A percentile compares a stretch with the other conserved stretches of the same genome.
Conservation (phyloP, 1,284 basidiomycete genomes). For the Ganoderma leucocontextum region DNA sequence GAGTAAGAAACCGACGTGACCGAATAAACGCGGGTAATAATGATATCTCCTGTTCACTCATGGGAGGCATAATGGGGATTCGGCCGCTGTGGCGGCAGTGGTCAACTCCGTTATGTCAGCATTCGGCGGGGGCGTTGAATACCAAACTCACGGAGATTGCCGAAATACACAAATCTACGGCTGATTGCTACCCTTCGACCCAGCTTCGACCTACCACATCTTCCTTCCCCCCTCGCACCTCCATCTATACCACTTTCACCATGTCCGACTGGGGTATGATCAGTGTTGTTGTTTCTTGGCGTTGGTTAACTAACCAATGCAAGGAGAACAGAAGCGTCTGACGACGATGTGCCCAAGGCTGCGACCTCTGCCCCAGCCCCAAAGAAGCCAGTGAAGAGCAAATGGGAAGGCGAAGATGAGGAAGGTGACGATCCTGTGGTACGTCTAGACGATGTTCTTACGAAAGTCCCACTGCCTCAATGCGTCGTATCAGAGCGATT, state of each 20-base stretch:
- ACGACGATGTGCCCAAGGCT: constrained; percentile 56
- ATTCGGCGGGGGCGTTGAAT: not conserved
- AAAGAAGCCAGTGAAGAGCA: constrained; percentile 59
- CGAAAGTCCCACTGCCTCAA: not conserved
- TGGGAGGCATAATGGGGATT: too few species aligned
- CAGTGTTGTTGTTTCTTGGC: not conserved
- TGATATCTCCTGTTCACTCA: too few species aligned
- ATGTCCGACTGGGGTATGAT: constrained; percentile 35
- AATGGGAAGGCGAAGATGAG: constrained; percentile 91
- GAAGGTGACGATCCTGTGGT: constrained; percentile 72
- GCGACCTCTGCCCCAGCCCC: constrained; percentile 51
- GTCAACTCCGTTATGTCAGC: not conserved
- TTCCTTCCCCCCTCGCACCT: not conserved
- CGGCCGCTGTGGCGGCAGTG: too few species aligned
- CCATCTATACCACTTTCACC: not conserved
- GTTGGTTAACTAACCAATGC: constrained; percentile 33
- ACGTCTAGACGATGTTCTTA: constrained; percentile 36
- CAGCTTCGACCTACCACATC: not conserved
- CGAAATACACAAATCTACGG: not conserved
- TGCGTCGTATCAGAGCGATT: constrained; percentile 77
- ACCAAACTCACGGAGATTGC: constrained; percentile 2
- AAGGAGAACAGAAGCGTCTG: constrained; percentile 53
- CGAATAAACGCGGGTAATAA: too few species aligned
- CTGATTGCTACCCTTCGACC: not conserved
- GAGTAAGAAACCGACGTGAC: too few species aligned